Percentiles rank a stretch among this genome's conserved stretches.
phyloP scores from a whole-genome alignment of 1,139 yeast genomes.

The Magnusiomyces paraingens region DNA sequence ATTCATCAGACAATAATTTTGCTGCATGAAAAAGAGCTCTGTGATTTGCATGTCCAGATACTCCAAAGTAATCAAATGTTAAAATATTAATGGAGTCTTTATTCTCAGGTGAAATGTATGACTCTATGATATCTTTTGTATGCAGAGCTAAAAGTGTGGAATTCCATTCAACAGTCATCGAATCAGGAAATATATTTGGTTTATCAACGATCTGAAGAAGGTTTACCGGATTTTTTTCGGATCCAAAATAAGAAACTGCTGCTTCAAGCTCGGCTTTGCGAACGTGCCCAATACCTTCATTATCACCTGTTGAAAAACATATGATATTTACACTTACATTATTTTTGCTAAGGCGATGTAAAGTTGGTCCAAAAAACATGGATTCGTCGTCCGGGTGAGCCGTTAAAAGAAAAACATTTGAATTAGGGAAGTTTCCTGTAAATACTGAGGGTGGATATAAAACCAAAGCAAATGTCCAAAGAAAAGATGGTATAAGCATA shows the following conservation, averaged over 20 bases:
- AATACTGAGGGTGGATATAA: background rate
- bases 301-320: constrained; percentile 76
- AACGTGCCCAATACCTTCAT: constrained; percentile 60
- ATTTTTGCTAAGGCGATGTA: constrained; percentile 41
- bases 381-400: constrained; percentile 99
- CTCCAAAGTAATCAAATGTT: constrained; percentile 80
- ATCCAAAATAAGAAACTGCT: constrained; percentile 54
- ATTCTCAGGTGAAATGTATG: constrained; percentile 1
- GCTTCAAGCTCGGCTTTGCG: constrained; percentile 53
- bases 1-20: constrained; percentile 29
- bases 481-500: background rate
- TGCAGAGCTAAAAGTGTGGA: constrained; percentile 34
- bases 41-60: constrained; percentile 85
- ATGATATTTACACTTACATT: constrained; percentile 51
- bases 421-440: constrained; percentile 12
- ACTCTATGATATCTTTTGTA: constrained; percentile 25
- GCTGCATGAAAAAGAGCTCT: constrained; percentile 58
- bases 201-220: constrained; percentile 44
- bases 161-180: constrained; percentile 69
- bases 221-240: constrained; percentile 15
- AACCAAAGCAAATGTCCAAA: constrained; percentile 3
- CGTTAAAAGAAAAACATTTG: constrained; percentile 44
- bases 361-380: constrained; percentile 89
- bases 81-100: constrained; percentile 41
- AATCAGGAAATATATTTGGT: constrained; percentile 48